phyloP scores from a whole-genome alignment of 768 basidiomycete species.

The Serendipita sp. region DNA sequence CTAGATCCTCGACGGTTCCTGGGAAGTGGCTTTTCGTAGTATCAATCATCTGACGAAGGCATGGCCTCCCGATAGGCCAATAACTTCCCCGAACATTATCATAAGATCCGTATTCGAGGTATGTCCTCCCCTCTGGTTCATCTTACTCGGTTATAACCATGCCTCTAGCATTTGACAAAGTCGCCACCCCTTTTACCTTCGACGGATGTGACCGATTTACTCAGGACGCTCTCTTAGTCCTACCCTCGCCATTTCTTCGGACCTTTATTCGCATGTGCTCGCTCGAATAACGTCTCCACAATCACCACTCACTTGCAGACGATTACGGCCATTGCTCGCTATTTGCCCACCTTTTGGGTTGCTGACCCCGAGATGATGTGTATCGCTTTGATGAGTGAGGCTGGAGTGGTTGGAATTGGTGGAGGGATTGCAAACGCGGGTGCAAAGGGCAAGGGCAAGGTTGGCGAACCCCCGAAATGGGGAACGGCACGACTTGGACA shows the following conservation, averaged over 20 bases:
- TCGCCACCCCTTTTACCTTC: conserved; percentile 22
- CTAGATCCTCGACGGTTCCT: background rate
- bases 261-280: conserved; percentile 53
- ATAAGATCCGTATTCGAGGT: background rate
- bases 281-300: conserved; percentile 43
- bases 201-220: conserved; percentile 28
- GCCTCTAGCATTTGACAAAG: conserved; percentile 30
- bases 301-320: conserved; percentile 43
- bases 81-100: background rate
- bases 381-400: conserved; percentile 47
- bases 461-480: conserved; percentile 21
- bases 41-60: background rate
- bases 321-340: conserved; percentile 34
- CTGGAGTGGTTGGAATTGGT: conserved; percentile 9
- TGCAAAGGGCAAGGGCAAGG: conserved; percentile 12
- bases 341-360: conserved; percentile 49
- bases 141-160: background rate
- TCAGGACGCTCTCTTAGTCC: conserved; percentile 32
- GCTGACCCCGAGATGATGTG: conserved; percentile 60
- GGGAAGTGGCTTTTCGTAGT: background rate
- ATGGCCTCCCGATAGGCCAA: background rate
- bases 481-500: conserved; percentile 45
- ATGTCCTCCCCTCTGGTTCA: background rate
- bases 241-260: conserved; percentile 56
- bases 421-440: conserved; percentile 16